phyloP scores from a whole-genome alignment of 805 yeast genomes.

The Grigorovia transvaalensis region DNA sequence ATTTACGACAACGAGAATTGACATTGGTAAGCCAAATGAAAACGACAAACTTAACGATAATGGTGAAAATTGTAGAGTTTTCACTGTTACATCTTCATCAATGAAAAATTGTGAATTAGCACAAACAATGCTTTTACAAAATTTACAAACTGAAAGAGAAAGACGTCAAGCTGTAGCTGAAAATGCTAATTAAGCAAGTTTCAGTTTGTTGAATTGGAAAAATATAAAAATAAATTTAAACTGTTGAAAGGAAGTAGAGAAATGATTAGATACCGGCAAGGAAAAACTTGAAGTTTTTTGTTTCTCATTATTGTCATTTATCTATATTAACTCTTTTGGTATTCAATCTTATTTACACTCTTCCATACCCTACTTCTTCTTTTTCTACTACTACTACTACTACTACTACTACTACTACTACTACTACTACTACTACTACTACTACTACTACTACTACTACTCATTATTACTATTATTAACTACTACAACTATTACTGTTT shows the following conservation, averaged over 20 bases:
- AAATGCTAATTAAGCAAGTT: neutral
- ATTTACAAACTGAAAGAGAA: constrained; percentile 47
- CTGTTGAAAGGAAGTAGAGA: too few relatives aligned
- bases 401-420: too few relatives aligned
- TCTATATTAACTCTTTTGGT: too few relatives aligned
- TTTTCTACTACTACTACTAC: too few relatives aligned
- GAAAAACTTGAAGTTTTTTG: too few relatives aligned
- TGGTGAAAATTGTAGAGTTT: constrained; percentile 32
- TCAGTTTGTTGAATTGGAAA: neutral
- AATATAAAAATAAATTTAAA: too few relatives aligned
- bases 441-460: neutral
- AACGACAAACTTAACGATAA: constrained; percentile 5
- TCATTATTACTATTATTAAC: neutral
- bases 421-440: too few relatives aligned
- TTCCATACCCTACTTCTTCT: neutral
- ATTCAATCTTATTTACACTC: neutral
- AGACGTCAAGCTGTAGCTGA: constrained; percentile 31
- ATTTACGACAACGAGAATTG: constrained; percentile 66
- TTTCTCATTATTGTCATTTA: too few relatives aligned
- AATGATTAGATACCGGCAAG: too few relatives aligned
- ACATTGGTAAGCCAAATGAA: constrained; percentile 60
- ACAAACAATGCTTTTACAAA: constrained; percentile 44
- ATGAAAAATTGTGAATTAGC: constrained; percentile 44
- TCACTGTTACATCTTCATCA: constrained; percentile 54
- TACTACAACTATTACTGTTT: too few relatives aligned